Conservation (phyloP, 225 moss, liverwort and hornwort species). For the Neckera pumila region DNA sequence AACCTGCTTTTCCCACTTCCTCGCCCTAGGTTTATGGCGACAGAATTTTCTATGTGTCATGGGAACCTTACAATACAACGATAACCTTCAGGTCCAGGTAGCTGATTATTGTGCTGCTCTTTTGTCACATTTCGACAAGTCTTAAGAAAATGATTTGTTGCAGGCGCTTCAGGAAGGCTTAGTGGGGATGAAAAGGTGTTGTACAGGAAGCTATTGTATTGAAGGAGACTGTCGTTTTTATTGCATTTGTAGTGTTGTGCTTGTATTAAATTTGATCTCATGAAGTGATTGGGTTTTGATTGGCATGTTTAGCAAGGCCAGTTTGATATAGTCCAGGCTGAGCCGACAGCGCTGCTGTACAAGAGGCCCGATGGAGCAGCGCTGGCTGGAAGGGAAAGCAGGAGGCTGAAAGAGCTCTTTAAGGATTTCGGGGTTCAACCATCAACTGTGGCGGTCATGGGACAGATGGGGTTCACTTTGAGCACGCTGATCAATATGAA, state of each 20-base stretch:
- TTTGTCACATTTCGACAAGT: conserved; percentile 2
- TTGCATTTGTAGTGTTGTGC: not conserved
- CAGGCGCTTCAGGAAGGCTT: not conserved
- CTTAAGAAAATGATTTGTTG: not conserved
- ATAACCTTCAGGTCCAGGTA: conserved; percentile 18
- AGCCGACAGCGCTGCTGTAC: conserved; percentile 31
- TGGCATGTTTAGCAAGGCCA: conserved; percentile 35
- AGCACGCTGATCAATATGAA: conserved; percentile 62
- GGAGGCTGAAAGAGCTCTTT: conserved; percentile 51
- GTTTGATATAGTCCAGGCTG: conserved; percentile 47
- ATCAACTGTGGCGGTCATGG: conserved; percentile 53
- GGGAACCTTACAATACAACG: conserved; percentile 21
- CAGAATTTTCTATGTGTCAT: conserved; percentile 20
- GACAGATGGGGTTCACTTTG: conserved; percentile 60
- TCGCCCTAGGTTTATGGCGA: conserved; percentile 20
- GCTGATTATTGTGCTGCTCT: conserved; percentile 3
- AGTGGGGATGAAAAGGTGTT: not conserved
- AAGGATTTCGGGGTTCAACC: conserved; percentile 56
- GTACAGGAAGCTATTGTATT: not conserved
- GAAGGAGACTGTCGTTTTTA: not conserved
- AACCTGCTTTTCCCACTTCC: conserved; percentile 1
- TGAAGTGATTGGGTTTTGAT: not conserved
- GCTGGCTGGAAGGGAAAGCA: conserved; percentile 38
- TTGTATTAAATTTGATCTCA: not conserved
- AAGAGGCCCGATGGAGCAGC: conserved; percentile 51